These are phyloP conservation scores for Phytophthora aleatoria DNA, from an alignment of 352 stramenopile species.

Conservation along the genomic window DNA sequence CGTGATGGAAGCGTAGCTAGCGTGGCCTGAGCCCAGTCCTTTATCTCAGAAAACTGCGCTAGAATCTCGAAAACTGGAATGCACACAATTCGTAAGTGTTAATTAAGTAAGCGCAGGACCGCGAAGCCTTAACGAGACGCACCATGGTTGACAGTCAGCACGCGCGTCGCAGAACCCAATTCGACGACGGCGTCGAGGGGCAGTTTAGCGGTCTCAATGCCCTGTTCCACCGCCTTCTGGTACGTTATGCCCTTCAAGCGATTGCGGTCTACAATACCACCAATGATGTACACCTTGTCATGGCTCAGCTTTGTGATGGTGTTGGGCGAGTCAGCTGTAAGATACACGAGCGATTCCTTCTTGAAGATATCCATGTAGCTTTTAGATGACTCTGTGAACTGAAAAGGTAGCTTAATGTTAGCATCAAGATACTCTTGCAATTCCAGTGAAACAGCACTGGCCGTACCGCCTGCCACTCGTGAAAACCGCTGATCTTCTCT, in stretches of 20 bases:
- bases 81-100: not conserved
- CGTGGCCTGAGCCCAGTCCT: conserved; percentile 80
- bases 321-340: conserved; percentile 95
- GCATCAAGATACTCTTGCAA: not conserved
- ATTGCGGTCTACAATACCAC: conserved; percentile 97
- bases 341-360: conserved; percentile 92
- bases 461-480: conserved; percentile 70
- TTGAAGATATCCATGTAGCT: conserved; percentile 80
- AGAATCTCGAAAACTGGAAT: conserved; percentile 82
- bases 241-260: conserved; percentile 94
- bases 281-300: conserved; percentile 96
- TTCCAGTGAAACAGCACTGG: not conserved
- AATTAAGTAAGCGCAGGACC: not conserved
- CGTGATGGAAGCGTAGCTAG: conserved; percentile 67
- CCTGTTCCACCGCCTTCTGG: conserved; percentile 89
- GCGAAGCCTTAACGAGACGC: conserved; percentile 3
- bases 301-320: conserved; percentile 87
- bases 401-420: conserved; percentile 5
- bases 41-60: conserved; percentile 65
- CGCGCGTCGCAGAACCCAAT: conserved; percentile 73
- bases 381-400: conserved; percentile 65
- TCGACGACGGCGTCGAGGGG: conserved; percentile 88
- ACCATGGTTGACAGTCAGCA: conserved; percentile 92
- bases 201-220: conserved; percentile 92
- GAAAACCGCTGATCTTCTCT: conserved; percentile 92